Evolutionary conservation across 352 stramenopile genomes (phyloP).

Genomic region (Albugo laibachii): DNA sequence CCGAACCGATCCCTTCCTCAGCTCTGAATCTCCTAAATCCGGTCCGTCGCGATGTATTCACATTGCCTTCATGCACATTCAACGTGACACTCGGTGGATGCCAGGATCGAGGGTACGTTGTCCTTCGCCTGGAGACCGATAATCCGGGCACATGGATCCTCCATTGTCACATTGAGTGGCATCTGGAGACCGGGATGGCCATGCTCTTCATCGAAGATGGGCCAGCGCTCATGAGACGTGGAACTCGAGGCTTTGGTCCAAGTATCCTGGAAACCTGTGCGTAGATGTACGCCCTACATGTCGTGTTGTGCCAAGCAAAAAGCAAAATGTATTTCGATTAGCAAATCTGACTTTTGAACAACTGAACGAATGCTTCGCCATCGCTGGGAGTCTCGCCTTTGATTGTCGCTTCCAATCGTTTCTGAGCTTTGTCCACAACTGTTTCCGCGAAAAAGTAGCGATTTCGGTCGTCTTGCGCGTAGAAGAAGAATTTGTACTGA

Average conservation of each 20-base stretch:
- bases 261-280: too few relatives aligned
- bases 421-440: conserved; percentile 45
- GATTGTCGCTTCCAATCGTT: conserved; percentile 38
- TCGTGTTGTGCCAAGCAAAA: too few relatives aligned
- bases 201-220: conserved; percentile 22
- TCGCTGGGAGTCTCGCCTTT: conserved; percentile 46
- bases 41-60: conserved; percentile 22
- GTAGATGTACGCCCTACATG: too few relatives aligned
- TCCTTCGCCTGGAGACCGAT: conserved; percentile 19
- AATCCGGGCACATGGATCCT: conserved; percentile 26
- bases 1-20: conserved; percentile 7
- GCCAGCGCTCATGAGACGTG: conserved; percentile 4
- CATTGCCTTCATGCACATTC: conserved; percentile 14
- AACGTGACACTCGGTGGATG: conserved; percentile 10
- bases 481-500: conserved; percentile 79
- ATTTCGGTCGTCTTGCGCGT: conserved; percentile 42
- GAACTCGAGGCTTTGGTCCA: neutral
- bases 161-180: conserved; percentile 31
- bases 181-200: conserved; percentile 17
- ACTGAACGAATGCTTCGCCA: conserved; percentile 35
- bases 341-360: conserved; percentile 8
- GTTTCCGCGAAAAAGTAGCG: conserved; percentile 50
- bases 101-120: conserved; percentile 15
- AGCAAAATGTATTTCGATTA: too few relatives aligned
- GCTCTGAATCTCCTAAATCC: conserved; percentile 10